Base-by-base conservation (phyloP, 371 early-diverging fungal species). In the Mortierella sp. region DNA sequence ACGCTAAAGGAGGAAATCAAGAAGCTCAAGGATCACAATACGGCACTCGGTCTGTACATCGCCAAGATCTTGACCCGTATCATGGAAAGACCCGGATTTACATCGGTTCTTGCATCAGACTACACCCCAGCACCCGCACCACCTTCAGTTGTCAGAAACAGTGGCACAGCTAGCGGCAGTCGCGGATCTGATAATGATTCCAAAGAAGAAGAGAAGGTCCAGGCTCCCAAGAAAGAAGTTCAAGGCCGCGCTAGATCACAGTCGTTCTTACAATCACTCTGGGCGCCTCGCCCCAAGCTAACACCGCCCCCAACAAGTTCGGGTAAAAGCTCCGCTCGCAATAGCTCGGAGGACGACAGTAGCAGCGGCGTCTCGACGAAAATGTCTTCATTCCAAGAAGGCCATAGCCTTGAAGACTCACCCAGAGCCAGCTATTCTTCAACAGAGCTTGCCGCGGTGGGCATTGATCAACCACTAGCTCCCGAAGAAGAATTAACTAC, bases 21-120 rank as follows among this genome's bases (percentile, higher is more conserved):
- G 67, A 76, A 62, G 21, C 79, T 90, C 41, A 83, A 84, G 69
- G 91, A 92, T 55, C 85, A 91, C 57, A 91, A 90, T 77, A 86
- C 87, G 28, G 90, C 92, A 3, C 74, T 93, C 45, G 72, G 83
- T 28, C 80, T 91, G 19, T 94, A 94, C 63, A 86, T 94, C 79
- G 85, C 88, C 84, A 94, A 90, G 77, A 92, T 94, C 50, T 76
- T 92, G 40, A 32, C 83, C 6, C 73, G 83, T 24, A 83, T 83
- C 65, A 83, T 83, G 83, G 74, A 77, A 65, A 65, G 64, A 48
- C 74, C 74, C 5, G 70, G 70, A 3, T 52, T 77, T 16, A 71
- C 74, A 8, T 67, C 74, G 4, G 67, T 83, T 67, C 69, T 83
- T 21, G 83, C 83, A n/a, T 72, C 74, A 32, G 83, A 83, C 59